Percentiles rank a stretch among this genome's conserved stretches.
Conservation (phyloP, 371 early-diverging fungal species). For the Apophysomyces elegans region DNA sequence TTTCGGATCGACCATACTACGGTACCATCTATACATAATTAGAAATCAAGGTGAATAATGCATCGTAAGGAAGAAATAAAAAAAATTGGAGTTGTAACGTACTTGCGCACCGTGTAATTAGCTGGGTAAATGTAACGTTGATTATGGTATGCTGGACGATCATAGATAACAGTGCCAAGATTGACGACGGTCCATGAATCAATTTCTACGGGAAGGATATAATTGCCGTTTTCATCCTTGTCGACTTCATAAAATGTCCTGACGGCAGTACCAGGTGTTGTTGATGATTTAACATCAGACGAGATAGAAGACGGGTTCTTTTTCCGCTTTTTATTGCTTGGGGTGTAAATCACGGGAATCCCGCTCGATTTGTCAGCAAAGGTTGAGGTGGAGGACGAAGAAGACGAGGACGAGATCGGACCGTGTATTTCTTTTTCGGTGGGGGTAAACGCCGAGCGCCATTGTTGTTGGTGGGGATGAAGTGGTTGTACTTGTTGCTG, state of each 20-base stretch:
- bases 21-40: constrained; percentile 58
- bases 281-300: constrained; percentile 15
- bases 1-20: constrained; percentile 79
- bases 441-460: constrained; percentile 10
- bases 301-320: constrained; percentile 11
- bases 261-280: constrained; percentile 35
- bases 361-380: constrained; percentile 16
- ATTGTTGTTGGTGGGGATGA: constrained; percentile 1
- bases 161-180: constrained; percentile 76
- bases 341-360: constrained; percentile 24
- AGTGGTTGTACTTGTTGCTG: not conserved
- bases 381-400: constrained; percentile 14
- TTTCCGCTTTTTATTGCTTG: constrained; percentile 16
- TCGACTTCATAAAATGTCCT: constrained; percentile 63
- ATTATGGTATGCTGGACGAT: constrained; percentile 82
- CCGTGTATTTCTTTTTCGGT: constrained; percentile 1
- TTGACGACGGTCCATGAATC: constrained; percentile 76
- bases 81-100: constrained; percentile 16
- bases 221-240: constrained; percentile 69
- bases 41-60: not conserved
- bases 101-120: constrained; percentile 75
- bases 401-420: constrained; percentile 5
- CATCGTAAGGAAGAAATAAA: not conserved
- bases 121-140: constrained; percentile 92
- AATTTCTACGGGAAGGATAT: constrained; percentile 76